Evolutionary conservation across 1,284 basidiomycete genomes (phyloP).

Genomic region (Abortiporus biennis): DNA sequence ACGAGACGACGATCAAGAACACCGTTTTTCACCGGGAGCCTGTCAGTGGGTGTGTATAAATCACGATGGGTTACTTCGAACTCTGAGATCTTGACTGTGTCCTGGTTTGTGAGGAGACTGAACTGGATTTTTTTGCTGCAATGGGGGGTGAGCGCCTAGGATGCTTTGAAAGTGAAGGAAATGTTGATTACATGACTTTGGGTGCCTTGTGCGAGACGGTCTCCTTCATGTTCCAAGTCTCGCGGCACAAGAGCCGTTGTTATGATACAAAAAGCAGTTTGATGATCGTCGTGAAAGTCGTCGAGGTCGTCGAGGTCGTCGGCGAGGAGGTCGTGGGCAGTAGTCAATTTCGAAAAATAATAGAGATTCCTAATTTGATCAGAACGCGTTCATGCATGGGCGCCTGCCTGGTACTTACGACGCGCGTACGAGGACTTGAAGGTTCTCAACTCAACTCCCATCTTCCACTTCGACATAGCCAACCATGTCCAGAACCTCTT

Average conservation of each 20-base stretch:
- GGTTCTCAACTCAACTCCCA: slow-evolving; percentile 7
- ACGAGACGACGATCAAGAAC: slow-evolving; percentile 88
- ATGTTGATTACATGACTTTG: slow-evolving; percentile 91
- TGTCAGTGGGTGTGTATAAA: slow-evolving; percentile 77
- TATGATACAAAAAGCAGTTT: too few species aligned
- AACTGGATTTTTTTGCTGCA: slow-evolving; percentile 91
- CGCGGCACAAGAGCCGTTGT: too few species aligned
- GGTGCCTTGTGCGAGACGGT: slow-evolving; percentile 84
- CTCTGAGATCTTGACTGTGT: slow-evolving; percentile 90
- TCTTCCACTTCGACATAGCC: slow-evolving; percentile 4
- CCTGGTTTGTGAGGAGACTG: slow-evolving; percentile 85
- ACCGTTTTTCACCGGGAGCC: slow-evolving; percentile 85
- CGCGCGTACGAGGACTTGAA: slow-evolving; percentile 10
- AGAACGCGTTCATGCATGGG: too few species aligned
- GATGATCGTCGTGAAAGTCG: too few species aligned
- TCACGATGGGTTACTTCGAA: slow-evolving; percentile 92
- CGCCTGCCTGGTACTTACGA: neutral
- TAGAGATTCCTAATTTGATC: too few species aligned
- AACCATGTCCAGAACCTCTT: slow-evolving; percentile 78
- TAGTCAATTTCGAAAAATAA: too few species aligned
- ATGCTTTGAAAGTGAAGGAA: too few species aligned
- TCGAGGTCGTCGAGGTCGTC: too few species aligned
- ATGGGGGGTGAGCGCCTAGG: too few species aligned
- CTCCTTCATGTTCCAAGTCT: slow-evolving; percentile 73
- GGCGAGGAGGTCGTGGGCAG: too few species aligned